Evolutionary conservation across 768 basidiomycete genomes (phyloP).

Genomic region (Cystofilobasidium bisporidii): DNA sequence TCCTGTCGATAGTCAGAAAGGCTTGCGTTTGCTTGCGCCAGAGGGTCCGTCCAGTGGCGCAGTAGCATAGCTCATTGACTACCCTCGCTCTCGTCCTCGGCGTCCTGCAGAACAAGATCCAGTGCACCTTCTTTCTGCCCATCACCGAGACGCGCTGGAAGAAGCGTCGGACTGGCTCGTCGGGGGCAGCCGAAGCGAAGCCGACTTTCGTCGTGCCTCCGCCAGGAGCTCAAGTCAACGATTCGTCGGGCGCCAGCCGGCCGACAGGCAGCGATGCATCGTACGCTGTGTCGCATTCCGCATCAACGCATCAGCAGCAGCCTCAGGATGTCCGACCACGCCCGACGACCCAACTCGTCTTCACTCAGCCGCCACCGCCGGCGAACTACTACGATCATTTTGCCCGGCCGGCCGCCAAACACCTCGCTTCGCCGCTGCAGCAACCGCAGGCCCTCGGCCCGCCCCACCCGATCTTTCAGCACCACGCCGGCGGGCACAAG

Average conservation of each 20-base stretch:
- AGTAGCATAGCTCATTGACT: background rate
- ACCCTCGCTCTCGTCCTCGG: background rate
- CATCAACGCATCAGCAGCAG: too few species aligned
- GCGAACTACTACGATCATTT: too few species aligned
- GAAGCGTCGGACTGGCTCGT: conserved; percentile 43
- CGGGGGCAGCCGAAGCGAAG: background rate
- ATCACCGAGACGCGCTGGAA: conserved; percentile 99
- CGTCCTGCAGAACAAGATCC: conserved; percentile 13
- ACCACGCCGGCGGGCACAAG: too few species aligned
- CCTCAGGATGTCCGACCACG: conserved; percentile 20
- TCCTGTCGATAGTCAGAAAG: background rate
- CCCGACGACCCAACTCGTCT: background rate
- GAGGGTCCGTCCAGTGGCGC: background rate
- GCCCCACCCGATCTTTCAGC: background rate
- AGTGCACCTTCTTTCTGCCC: conserved; percentile 57
- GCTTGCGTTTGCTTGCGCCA: too few species aligned
- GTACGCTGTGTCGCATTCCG: too few species aligned
- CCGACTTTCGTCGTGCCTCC: too few species aligned
- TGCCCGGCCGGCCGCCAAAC: background rate
- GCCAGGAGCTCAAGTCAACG: too few species aligned
- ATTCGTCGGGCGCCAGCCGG: too few species aligned
- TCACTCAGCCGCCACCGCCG: too few species aligned
- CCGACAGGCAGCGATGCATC: too few species aligned
- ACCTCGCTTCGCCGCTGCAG: background rate
- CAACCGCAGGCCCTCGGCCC: background rate